Base-by-base conservation (phyloP, 768 basidiomycete genomes). In the Mycena amicta region DNA sequence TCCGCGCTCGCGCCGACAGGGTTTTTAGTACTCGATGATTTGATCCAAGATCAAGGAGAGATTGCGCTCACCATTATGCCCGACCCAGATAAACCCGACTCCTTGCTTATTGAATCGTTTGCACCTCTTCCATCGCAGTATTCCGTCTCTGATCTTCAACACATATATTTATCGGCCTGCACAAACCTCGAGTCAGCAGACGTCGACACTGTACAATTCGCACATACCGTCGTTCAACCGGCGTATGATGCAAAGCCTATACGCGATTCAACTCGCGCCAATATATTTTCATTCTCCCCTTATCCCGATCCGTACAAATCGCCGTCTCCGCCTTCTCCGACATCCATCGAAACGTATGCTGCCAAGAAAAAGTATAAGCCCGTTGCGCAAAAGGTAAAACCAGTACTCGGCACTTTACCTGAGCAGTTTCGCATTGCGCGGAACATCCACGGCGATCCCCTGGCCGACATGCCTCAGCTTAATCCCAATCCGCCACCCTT, bases 341-440 rank as follows among this genome's bases (percentile, higher is more conserved):
- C 47, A 23, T 25, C 47, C 25, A 23, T 28, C 47, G 47, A 28
- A 22, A 49, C 47, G 15, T 49, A 49, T 23, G 47, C 43, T 53
- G 16, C 53, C 12, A 60, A 55, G 39, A 60, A 60, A 29, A 66
- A 59, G 49, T 69, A 68, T 55, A 69, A 69, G 29, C 59, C 54
- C 1, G 68, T 69, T 5, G 65, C 62, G 3, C 39, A 56, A 25
- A 50, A 63, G n/a, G 46, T 65, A n/a, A 51, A 53, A 16, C 68
- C 68, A 0, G 47, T 66, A 0, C 40, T 55, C 2, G 59, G 53
- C 3, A 37, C 27, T 2, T 40, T 66, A 23, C 68, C 68, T 1
- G 52, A 63, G 20, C 8, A 65, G 16, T 65, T 61, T 31, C 53
- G 58, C 0, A 63, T 68, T 8, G 40, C 51, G 6, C 59, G 65